Evolutionary conservation across 345 rosid genomes (phyloP).

Genomic region (Hibiscus trionum): DNA sequence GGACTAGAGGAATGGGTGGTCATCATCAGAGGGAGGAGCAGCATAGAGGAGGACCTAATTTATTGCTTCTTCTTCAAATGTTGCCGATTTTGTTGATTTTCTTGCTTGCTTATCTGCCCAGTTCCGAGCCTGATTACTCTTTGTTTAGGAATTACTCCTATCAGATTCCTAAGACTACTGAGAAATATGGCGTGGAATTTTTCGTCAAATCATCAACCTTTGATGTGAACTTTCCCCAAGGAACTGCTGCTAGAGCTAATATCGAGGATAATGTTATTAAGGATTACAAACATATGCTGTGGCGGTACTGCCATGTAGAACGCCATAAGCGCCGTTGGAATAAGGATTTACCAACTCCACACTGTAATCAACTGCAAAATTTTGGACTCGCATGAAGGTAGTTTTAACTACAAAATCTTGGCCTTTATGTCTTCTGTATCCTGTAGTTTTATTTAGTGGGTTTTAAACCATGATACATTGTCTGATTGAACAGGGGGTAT

Average conservation of each 20-base stretch:
- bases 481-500: constrained; percentile 1
- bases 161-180: constrained; percentile 60
- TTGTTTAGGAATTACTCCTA: constrained; percentile 50
- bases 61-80: constrained; percentile 55
- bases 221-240: constrained; percentile 58
- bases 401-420: neutral
- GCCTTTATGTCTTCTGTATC: neutral
- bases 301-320: constrained; percentile 70
- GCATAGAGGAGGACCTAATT: constrained; percentile 32
- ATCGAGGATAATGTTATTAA: constrained; percentile 61
- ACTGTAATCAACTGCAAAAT: constrained; percentile 59
- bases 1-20: constrained; percentile 36
- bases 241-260: constrained; percentile 55
- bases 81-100: constrained; percentile 66
- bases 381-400: constrained; percentile 60
- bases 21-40: constrained; percentile 37
- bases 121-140: constrained; percentile 69
- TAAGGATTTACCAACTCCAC: constrained; percentile 66
- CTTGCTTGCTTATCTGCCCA: constrained; percentile 66
- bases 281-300: constrained; percentile 57
- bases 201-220: constrained; percentile 62
- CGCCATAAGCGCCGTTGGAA: constrained; percentile 71
- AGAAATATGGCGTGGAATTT: constrained; percentile 58
- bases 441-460: neutral
- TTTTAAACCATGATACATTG: neutral